Evolutionary conservation across 495 filamentous ascomycete species (phyloP).

Genomic region (Achaetomiella virescens): DNA sequence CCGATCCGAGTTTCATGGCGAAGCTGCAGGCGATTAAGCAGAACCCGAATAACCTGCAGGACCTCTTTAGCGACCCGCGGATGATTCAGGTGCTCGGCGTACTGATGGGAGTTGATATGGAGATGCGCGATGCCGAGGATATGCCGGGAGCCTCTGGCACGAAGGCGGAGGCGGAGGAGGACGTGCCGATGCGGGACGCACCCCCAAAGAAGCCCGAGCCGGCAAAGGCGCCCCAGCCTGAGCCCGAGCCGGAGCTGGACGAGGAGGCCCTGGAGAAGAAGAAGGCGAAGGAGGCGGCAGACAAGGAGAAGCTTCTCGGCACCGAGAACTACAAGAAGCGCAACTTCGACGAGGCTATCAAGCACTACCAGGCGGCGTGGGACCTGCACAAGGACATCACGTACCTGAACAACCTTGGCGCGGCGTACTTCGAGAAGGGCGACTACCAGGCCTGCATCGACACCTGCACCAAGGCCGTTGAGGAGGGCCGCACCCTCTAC

Average conservation of each 20-base stretch:
- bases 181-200: constrained; percentile 72
- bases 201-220: constrained; percentile 30
- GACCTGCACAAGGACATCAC: constrained; percentile 91
- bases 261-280: constrained; percentile 76
- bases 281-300: constrained; percentile 86
- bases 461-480: constrained; percentile 77
- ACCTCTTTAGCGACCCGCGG: constrained; percentile 78
- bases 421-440: constrained; percentile 92
- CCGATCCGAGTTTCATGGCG: constrained; percentile 79
- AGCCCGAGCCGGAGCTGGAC: constrained; percentile 58
- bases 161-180: constrained; percentile 57
- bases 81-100: constrained; percentile 94
- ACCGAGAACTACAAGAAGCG: constrained; percentile 98
- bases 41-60: constrained; percentile 73
- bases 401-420: constrained; percentile 93
- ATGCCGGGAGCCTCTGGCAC: constrained; percentile 38
- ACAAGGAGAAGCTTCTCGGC: constrained; percentile 89
- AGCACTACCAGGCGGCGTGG: constrained; percentile 96
- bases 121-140: constrained; percentile 58
- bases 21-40: constrained; percentile 75
- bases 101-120: constrained; percentile 89
- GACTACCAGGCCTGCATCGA: constrained; percentile 84
- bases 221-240: constrained; percentile 47
- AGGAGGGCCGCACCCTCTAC: constrained; percentile 77
- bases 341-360: constrained; percentile 87